Conservation (phyloP, 176 grass and related monocot species). For the Hyparrhenia diplandra region DNA sequence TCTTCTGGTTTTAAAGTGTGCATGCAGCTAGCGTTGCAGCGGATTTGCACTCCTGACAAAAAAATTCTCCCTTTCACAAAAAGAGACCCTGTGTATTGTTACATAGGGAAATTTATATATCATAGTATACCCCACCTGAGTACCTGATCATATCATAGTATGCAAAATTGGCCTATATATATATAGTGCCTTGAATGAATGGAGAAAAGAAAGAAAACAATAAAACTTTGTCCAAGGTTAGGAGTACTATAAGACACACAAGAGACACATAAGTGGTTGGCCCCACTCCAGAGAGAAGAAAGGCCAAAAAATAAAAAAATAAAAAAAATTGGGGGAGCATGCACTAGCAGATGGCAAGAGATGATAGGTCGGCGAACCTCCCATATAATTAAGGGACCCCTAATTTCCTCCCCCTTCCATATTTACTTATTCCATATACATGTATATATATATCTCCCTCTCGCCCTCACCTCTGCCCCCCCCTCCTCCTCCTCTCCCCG, state of each 20-base stretch:
- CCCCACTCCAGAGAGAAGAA: neutral
- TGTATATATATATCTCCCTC: slow-evolving; percentile 7
- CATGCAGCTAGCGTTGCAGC: too few species aligned
- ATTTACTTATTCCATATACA: slow-evolving; percentile 14
- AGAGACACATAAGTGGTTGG: slow-evolving; percentile 20
- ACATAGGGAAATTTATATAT: too few species aligned
- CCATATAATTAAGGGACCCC: slow-evolving; percentile 21
- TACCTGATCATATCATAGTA: too few species aligned
- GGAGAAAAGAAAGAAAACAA: neutral
- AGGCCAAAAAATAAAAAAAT: too few species aligned
- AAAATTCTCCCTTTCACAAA: too few species aligned
- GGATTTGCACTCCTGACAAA: too few species aligned
- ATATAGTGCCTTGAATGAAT: neutral
- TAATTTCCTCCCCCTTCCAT: slow-evolving; percentile 31
- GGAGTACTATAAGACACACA: neutral
- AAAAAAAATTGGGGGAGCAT: neutral
- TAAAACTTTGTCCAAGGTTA: neutral
- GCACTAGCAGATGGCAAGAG: slow-evolving; percentile 14
- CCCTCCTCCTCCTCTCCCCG: neutral
- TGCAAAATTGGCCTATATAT: too few species aligned
- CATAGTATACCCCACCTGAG: too few species aligned
- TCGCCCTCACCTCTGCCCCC: neutral
- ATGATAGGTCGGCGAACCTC: slow-evolving; percentile 14
- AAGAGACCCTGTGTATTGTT: too few species aligned
- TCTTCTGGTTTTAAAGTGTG: too few species aligned